Evolutionary conservation across 2,329 filamentous ascomycete genomes (phyloP).

Genomic region (Gnomoniopsis sp.): DNA sequence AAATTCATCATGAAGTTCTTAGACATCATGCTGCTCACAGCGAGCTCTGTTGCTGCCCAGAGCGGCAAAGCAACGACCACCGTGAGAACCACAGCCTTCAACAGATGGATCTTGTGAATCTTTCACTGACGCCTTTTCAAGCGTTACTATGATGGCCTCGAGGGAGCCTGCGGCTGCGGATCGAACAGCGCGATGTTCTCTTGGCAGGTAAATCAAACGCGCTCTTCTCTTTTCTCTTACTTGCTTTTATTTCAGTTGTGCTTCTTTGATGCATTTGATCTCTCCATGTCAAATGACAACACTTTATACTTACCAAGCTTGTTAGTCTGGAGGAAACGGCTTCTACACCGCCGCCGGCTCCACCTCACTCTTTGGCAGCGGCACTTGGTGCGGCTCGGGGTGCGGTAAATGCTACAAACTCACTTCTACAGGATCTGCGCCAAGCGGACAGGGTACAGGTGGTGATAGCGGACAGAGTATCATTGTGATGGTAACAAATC

Average conservation of each 20-base stretch:
- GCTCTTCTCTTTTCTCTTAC: background rate
- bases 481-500: conserved; percentile 32
- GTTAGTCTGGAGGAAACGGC: background rate
- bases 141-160: conserved; percentile 15
- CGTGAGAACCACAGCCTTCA: background rate
- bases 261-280: too few species aligned
- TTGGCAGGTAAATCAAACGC: conserved; percentile 3
- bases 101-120: background rate
- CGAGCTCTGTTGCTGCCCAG: conserved; percentile 6
- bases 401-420: conserved; percentile 28
- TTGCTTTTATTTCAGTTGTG: background rate
- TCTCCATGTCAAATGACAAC: background rate
- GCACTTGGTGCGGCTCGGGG: conserved; percentile 26
- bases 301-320: background rate
- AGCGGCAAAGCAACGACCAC: conserved; percentile 17
- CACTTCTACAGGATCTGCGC: conserved; percentile 24
- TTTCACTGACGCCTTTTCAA: background rate
- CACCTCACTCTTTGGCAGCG: conserved; percentile 23
- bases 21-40: background rate
- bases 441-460: conserved; percentile 4
- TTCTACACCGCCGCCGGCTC: conserved; percentile 26
- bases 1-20: conserved; percentile 2
- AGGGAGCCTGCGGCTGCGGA: conserved; percentile 15
- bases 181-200: background rate
- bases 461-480: conserved; percentile 22